Base-by-base conservation (phyloP, 176 grass and related monocot genomes). In the Tillandsia leiboldiana region DNA sequence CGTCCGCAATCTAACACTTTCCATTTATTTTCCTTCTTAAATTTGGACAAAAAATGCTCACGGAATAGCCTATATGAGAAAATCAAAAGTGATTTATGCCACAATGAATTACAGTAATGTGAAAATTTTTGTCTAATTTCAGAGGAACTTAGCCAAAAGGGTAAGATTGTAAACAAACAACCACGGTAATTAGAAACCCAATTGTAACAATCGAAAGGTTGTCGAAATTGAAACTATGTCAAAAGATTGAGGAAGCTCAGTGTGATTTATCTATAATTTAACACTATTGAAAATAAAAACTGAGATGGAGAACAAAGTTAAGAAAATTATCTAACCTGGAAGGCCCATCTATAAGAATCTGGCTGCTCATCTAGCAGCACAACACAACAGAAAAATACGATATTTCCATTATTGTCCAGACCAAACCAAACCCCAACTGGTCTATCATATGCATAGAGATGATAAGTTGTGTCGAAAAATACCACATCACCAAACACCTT, bases 311-410 rank as follows among this genome's bases (percentile, higher is more conserved):
- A 78, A 24, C 13, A 15, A 15, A 15, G 20, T 12, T 15, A 65
- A 72, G 0, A 66, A 65, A 29, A n/a, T 50, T 17, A 11, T 47
- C 77, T 51, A 52, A 81, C 83, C 78, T 81, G 68, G 59, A 86
- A 79, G 48, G 74, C 78, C 83, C 83, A 86, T 73, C 27, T 86
- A 62, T 77, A 76, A 78, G 78, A 81, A 52, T 80, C 49, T 29
- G 54, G 23, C 9, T 42, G 81, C 63, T 86, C 78, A 24, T 86
- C 69, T 20, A 81, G 67, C 64, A 86, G 73, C 14, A 86, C 63
- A 73, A 72, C 83, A 69, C 83, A 81, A 70, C 73, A 65, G n/a
- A 86, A 81, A 50, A 86, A 86, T 56, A 81, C 73, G 20, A 73
- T 58, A 70, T 81, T 67, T 49, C 83, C 78, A 47, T 86, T 67